Evolutionary conservation across 2,329 filamentous ascomycete genomes (phyloP).

Genomic region (Drechslerella stenobrocha): DNA sequence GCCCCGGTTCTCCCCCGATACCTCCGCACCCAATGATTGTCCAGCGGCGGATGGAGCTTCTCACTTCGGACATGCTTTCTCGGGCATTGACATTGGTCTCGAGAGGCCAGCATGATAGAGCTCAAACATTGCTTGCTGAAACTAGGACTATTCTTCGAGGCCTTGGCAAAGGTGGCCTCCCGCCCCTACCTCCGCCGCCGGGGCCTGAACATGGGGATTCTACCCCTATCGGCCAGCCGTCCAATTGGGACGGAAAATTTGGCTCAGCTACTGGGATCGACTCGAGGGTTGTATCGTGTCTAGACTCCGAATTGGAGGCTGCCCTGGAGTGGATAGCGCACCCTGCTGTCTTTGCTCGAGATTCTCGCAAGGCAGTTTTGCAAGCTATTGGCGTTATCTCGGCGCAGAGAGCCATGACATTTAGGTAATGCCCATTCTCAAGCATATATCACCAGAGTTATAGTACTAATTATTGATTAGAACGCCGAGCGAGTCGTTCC

Average conservation of each 20-base stretch:
- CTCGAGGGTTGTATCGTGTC: constrained; percentile 73
- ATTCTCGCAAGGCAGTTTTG: constrained; percentile 91
- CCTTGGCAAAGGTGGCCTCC: constrained; percentile 88
- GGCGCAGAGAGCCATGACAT: constrained; percentile 90
- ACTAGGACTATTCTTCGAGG: constrained; percentile 95
- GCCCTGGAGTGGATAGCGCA: constrained; percentile 97
- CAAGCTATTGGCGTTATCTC: constrained; percentile 97
- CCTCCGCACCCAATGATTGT: constrained; percentile 94
- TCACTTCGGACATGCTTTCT: constrained; percentile 97
- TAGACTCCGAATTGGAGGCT: constrained; percentile 87
- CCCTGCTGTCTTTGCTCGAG: constrained; percentile 88
- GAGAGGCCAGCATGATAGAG: constrained; percentile 87
- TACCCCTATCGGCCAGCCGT: constrained; percentile 50
- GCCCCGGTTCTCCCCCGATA: constrained; percentile 72
- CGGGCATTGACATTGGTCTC: constrained; percentile 87
- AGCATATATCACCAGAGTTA: constrained; percentile 1
- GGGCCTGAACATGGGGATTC: constrained; percentile 37
- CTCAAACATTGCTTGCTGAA: constrained; percentile 87
- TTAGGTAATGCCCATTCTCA: constrained; percentile 56
- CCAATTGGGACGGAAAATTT: constrained; percentile 60
- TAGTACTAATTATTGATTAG: constrained; percentile 29
- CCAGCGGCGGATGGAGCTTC: constrained; percentile 92
- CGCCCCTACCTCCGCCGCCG: constrained; percentile 74
- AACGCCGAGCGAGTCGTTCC: constrained; percentile 83
- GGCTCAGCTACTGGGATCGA: constrained; percentile 76